Evolutionary conservation across 306 rosid species (phyloP).

Genomic region (Dalbergia cultrata): DNA sequence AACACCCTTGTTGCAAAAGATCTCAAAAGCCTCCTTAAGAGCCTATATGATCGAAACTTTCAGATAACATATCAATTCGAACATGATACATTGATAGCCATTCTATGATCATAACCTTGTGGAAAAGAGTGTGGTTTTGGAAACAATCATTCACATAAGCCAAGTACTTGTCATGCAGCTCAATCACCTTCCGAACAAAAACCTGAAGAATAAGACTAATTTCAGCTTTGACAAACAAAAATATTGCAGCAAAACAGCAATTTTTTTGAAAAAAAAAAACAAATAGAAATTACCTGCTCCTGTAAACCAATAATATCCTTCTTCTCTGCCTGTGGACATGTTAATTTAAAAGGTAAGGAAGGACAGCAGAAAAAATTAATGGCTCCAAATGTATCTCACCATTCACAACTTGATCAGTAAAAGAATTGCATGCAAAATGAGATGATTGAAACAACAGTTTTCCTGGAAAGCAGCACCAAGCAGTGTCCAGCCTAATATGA

Average conservation of each 20-base stretch:
- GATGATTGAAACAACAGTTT: constrained; percentile 8
- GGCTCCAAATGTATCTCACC: constrained; percentile 11
- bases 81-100: constrained; percentile 18
- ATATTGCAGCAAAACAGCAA: not conserved
- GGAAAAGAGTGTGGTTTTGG: constrained; percentile 87
- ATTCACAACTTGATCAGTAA: constrained; percentile 25
- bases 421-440: constrained; percentile 14
- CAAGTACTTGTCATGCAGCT: constrained; percentile 91
- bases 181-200: constrained; percentile 85
- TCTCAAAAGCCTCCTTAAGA: constrained; percentile 95
- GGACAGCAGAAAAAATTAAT: constrained; percentile 43
- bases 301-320: constrained; percentile 78
- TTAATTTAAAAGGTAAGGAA: constrained; percentile 36
- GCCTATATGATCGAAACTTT: constrained; percentile 61
- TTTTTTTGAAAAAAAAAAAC: not conserved
- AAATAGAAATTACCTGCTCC: constrained; percentile 67
- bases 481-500: constrained; percentile 5
- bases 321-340: constrained; percentile 77
- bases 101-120: constrained; percentile 73
- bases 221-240: constrained; percentile 37
- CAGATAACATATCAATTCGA: constrained; percentile 32
- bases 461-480: constrained; percentile 21
- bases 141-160: constrained; percentile 84
- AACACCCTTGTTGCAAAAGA: constrained; percentile 88
- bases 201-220: constrained; percentile 67